Conservation (phyloP, 2,329 filamentous ascomycete species). For the Allantophomopsis cytisporea region DNA sequence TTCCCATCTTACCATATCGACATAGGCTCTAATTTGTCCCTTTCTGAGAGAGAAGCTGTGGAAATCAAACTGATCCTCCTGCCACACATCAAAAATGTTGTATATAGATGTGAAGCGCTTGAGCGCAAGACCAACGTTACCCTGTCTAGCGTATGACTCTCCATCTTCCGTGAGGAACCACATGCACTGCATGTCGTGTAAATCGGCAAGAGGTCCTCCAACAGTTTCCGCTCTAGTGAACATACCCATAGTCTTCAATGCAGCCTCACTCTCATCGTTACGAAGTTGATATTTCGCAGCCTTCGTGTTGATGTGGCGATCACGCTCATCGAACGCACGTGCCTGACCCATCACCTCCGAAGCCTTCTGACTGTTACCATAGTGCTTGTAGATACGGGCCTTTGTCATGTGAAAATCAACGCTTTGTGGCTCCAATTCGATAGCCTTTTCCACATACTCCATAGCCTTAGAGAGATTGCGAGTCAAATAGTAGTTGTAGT, state of each 20-base stretch:
- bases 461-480: conserved; percentile 73
- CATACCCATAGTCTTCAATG: conserved; percentile 76
- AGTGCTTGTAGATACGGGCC: conserved; percentile 87
- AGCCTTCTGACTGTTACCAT: conserved; percentile 66
- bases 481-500: conserved; percentile 87
- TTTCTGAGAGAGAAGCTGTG: conserved; percentile 96
- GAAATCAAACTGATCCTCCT: conserved; percentile 98
- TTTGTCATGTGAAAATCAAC: conserved; percentile 94
- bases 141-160: conserved; percentile 72
- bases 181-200: conserved; percentile 96
- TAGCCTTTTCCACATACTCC: conserved; percentile 71
- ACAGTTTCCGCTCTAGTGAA: conserved; percentile 88
- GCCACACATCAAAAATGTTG: conserved; percentile 94
- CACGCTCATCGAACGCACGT: conserved; percentile 71
- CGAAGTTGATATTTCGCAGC: conserved; percentile 92
- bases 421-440: conserved; percentile 64
- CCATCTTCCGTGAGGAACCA: conserved; percentile 97
- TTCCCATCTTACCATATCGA: conserved; percentile 96
- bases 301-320: conserved; percentile 97
- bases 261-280: conserved; percentile 80
- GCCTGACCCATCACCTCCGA: conserved; percentile 82
- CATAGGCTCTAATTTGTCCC: conserved; percentile 85
- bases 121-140: conserved; percentile 71
- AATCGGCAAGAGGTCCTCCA: conserved; percentile 77
- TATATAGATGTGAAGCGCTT: conserved; percentile 84